Conservation (phyloP, 176 grass and related monocot genomes). For the Tuctoria greenei region DNA sequence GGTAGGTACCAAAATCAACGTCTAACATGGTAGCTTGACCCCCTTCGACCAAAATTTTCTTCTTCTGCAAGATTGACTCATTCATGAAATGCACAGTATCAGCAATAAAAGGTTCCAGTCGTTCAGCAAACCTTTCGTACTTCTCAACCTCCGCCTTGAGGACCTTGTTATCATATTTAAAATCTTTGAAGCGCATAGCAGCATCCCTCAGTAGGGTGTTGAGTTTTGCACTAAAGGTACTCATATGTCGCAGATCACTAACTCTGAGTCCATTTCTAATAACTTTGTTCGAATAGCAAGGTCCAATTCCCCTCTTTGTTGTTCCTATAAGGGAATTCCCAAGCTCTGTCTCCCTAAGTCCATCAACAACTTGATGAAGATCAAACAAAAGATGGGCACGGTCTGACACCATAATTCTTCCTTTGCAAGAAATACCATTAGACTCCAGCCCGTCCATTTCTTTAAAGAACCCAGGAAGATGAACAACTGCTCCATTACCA, state of each 20-base stretch:
- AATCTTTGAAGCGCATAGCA: constrained; percentile 62
- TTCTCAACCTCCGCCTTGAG: constrained; percentile 80
- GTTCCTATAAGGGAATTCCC: constrained; percentile 75
- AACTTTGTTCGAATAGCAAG: constrained; percentile 84
- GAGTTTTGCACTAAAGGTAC: constrained; percentile 75
- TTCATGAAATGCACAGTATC: constrained; percentile 86
- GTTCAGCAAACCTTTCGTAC: constrained; percentile 71
- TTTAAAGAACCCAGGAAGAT: constrained; percentile 87
- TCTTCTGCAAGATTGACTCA: constrained; percentile 73
- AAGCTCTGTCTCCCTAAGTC: constrained; percentile 78
- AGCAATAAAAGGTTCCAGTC: constrained; percentile 65
- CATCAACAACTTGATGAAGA: constrained; percentile 87
- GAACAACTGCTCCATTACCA: constrained; percentile 84
- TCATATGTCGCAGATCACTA: constrained; percentile 72
- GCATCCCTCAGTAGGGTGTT: constrained; percentile 68
- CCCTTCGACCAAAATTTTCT: constrained; percentile 95
- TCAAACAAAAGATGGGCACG: constrained; percentile 93
- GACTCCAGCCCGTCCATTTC: constrained; percentile 79
- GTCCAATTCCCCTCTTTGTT: constrained; percentile 84
- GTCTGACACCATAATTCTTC: constrained; percentile 83
- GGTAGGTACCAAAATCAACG: constrained; percentile 96
- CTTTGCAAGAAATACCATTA: constrained; percentile 65
- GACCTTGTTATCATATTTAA: constrained; percentile 55
- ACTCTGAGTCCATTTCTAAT: constrained; percentile 84
- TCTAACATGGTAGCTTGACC: constrained; percentile 98